Base-by-base conservation (phyloP, 2,329 filamentous ascomycete genomes). In the Rutstroemia sp. region DNA sequence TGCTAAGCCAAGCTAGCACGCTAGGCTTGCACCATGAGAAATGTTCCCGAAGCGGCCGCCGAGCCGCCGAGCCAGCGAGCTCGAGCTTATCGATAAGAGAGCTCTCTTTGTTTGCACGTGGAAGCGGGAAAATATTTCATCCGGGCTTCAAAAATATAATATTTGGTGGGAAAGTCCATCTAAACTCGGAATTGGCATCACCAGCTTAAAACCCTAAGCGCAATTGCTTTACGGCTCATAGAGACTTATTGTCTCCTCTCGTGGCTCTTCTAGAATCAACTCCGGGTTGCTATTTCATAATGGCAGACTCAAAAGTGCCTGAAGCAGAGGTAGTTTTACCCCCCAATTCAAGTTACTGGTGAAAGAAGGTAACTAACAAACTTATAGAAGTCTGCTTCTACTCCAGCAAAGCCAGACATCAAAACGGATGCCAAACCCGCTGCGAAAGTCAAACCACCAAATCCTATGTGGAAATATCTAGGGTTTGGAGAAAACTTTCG, bases 401-500 rank as follows among this genome's bases (percentile, higher is more conserved):
- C 70, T 39, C 51, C 71, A 30, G 23, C 60, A 14, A 68, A 70
- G 68, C 61, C 66, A 67, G 57, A 64, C 56, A 60, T 62, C 9
- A 68, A 70, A 67, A 60, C 65, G 67, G 57, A 65, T 58, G 62
- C 65, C 51, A 69, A 69, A 54, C 65, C 59, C 67, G 73, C 69
- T 23, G 76, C 79, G 63, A 70, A 73, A 60, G 66, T 74, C 48
- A 72, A 76, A 39, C 65, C 75, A 65, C 76, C 80, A 50, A 92
- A 92, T 73, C 87, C 86, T 45, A 87, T 84, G 54, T 81, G 89
- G 66, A 82, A 82, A 61, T 88, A 89, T 80, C 83, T 94, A 75
- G 92, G 92, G 57, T 76, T 99, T 46, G 57, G 67, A 47, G 92
- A 92, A 51, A 88, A 86, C 63, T 82, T 96, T 59, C 87, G 88